A percentile compares a stretch with the other conserved stretches of the same genome.
These are phyloP conservation scores for Clathrus columnatus DNA, from an alignment of 768 basidiomycete species.

Conservation along the genomic window DNA sequence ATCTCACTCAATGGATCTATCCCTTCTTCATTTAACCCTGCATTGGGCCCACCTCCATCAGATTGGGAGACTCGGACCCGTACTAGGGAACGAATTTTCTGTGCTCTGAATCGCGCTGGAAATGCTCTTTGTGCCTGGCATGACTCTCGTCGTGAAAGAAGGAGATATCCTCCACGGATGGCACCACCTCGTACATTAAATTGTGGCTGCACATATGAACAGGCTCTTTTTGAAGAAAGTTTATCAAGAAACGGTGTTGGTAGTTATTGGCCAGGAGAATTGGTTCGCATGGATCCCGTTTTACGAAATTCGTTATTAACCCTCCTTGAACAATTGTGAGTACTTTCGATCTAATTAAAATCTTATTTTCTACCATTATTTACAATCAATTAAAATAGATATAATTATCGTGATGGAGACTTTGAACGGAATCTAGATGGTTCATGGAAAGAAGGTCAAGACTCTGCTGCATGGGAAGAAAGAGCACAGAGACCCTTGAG, in stretches of 20 bases:
- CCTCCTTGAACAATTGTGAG: conserved; percentile 49
- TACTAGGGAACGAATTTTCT: conserved; percentile 60
- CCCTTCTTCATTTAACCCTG: conserved; percentile 27
- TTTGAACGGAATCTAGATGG: conserved; percentile 64
- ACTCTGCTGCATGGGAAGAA: conserved; percentile 2
- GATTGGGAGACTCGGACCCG: conserved; percentile 71
- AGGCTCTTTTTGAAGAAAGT: conserved; percentile 83
- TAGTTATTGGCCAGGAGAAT: conserved; percentile 76
- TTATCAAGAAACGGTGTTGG: conserved; percentile 72
- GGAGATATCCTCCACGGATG: conserved; percentile 67
- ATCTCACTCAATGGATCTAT: conserved; percentile 17
- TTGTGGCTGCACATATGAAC: conserved; percentile 78
- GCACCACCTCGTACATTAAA: conserved; percentile 73
- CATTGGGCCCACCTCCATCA: conserved; percentile 35
- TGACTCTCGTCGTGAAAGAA: conserved; percentile 77
- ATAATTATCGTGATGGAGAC: conserved; percentile 76
- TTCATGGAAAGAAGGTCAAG: conserved; percentile 66
- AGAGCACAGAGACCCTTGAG: neutral
- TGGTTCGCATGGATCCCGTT: conserved; percentile 82
- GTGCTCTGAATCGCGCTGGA: conserved; percentile 78
- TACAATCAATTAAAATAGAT: too few species aligned
- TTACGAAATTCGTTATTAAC: conserved; percentile 71
- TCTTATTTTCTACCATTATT: too few species aligned
- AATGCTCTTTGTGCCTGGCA: conserved; percentile 89
- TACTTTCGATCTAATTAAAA: neutral